These are phyloP conservation scores for Hibiscus syriacus DNA, from an alignment of 345 rosid genomes.

Conservation along the genomic window DNA sequence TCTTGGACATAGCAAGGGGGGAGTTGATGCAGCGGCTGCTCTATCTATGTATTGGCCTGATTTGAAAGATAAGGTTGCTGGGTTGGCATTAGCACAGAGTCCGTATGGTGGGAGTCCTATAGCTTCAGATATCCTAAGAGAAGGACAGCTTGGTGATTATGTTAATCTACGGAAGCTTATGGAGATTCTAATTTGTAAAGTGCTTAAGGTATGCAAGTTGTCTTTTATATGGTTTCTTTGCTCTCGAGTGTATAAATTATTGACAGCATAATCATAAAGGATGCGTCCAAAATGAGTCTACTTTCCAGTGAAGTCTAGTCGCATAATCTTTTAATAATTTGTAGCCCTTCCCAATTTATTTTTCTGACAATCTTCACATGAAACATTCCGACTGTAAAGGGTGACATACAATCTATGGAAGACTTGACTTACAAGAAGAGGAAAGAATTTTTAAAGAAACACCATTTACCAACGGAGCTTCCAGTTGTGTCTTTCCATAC, in stretches of 20 bases:
- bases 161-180: conserved; percentile 68
- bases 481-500: not conserved
- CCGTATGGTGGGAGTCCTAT: conserved; percentile 95
- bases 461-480: not conserved
- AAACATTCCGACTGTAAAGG: not conserved
- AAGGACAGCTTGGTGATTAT: conserved; percentile 95
- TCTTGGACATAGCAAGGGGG: conserved; percentile 99
- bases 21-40: conserved; percentile 95
- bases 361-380: not conserved
- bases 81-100: conserved; percentile 83
- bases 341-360: not conserved
- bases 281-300: not conserved
- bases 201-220: conserved; percentile 57
- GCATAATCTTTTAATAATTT: not conserved
- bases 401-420: no score
- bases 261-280: not conserved
- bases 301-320: not conserved
- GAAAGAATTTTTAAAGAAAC: no score
- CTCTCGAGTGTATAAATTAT: not conserved
- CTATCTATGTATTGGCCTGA: conserved; percentile 88
- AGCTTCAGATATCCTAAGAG: conserved; percentile 89
- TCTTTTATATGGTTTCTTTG: not conserved
- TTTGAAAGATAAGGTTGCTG: conserved; percentile 89
- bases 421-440: no score
- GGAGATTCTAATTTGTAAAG: conserved; percentile 89